These are phyloP conservation scores for Leishmania turanica DNA, from an alignment of 208 protist species.

Conservation along the genomic window DNA sequence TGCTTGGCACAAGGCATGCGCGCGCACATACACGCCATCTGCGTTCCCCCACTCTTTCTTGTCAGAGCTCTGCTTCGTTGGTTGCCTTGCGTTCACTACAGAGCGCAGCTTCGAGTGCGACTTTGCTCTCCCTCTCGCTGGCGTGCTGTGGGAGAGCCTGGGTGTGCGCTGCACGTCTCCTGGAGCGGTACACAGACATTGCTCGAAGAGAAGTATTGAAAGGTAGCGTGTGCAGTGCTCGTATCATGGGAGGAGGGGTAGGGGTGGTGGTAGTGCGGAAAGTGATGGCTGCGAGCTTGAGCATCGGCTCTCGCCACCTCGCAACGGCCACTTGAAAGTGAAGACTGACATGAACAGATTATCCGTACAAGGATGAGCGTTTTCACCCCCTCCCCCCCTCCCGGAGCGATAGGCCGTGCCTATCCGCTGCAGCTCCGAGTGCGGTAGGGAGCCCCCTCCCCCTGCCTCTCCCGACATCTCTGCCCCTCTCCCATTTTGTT, in stretches of 20 bases:
- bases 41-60: constrained; percentile 6
- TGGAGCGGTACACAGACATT: not conserved
- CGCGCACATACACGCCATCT: not conserved
- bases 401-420: not conserved
- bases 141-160: not conserved
- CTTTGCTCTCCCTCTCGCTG: not conserved
- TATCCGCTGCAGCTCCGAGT: not conserved
- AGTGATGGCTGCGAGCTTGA: not conserved
- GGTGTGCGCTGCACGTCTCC: not conserved
- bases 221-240: not conserved
- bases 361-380: not conserved
- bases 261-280: not conserved
- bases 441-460: not conserved
- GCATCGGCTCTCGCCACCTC: not conserved
- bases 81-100: not conserved
- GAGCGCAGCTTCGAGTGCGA: not conserved
- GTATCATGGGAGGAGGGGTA: not conserved
- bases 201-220: not conserved
- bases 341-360: not conserved
- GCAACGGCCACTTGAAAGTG: not conserved
- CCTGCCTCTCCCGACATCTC: not conserved
- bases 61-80: not conserved
- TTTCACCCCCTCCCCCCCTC: not conserved
- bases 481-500: not conserved
- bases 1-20: not conserved